phyloP scores from a whole-genome alignment of 148 eudicot genomes.

The Mesembryanthemum crystallinum region DNA sequence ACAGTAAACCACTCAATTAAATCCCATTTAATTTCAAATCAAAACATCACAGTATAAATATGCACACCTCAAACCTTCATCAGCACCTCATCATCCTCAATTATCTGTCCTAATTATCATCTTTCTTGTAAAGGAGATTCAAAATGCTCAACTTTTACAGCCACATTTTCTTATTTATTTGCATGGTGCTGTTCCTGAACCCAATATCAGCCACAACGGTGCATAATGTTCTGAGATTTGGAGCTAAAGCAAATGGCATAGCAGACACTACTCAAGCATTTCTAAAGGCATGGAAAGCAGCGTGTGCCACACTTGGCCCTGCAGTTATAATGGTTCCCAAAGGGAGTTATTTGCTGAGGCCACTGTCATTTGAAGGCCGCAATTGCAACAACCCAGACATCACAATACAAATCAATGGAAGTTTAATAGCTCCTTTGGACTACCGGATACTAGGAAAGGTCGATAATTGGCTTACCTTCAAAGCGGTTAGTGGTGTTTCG shows the following conservation, averaged over 20 bases:
- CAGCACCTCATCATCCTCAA: background rate
- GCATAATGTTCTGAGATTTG: constrained; percentile 32
- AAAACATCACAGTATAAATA: background rate
- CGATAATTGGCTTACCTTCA: constrained; percentile 34
- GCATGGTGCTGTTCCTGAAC: background rate
- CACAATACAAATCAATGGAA: constrained; percentile 34
- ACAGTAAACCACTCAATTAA: background rate
- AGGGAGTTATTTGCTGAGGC: constrained; percentile 29
- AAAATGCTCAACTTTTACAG: background rate
- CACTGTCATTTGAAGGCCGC: constrained; percentile 22
- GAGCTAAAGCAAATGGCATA: constrained; percentile 41
- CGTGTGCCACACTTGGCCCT: constrained; percentile 32
- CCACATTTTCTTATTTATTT: background rate
- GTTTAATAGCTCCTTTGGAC: constrained; percentile 41
- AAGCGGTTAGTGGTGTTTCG: constrained; percentile 33
- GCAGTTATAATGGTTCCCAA: constrained; percentile 40
- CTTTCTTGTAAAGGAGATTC: background rate
- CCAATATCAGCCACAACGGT: constrained; percentile 11
- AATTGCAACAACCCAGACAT: constrained; percentile 26
- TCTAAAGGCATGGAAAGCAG: constrained; percentile 38
- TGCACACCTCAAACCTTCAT: background rate
- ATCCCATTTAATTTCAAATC: background rate
- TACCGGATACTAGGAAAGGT: constrained; percentile 25
- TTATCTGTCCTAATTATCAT: background rate
- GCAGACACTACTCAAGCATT: constrained; percentile 38